Conservation (phyloP, 148 eudicot species). For the Rhododendron henanense region DNA sequence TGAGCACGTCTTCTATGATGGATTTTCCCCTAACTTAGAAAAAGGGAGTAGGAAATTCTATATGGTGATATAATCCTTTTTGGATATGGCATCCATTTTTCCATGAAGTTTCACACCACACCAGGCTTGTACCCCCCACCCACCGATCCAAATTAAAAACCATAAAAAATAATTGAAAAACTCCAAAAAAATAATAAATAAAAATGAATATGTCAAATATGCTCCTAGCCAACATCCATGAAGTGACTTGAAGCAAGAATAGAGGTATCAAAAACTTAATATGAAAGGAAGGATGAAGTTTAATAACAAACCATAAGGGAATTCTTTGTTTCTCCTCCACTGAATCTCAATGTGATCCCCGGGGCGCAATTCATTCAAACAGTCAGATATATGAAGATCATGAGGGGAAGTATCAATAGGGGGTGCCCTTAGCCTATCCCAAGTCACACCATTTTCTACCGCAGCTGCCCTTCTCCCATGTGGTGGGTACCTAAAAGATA, state of each 20-base stretch:
- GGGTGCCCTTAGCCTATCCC: conserved; percentile 85
- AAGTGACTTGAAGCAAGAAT: background rate
- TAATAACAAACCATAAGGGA: conserved; percentile 75
- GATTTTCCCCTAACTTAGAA: background rate
- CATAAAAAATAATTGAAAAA: background rate
- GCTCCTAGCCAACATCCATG: background rate
- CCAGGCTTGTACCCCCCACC: background rate
- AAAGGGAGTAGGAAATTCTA: background rate
- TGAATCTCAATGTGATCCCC: conserved; percentile 96
- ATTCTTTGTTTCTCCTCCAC: conserved; percentile 95
- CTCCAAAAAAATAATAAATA: background rate
- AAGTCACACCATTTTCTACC: conserved; percentile 60
- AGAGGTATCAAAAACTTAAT: background rate
- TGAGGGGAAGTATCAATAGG: conserved; percentile 70
- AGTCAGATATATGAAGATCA: conserved; percentile 71
- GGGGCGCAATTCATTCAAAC: conserved; percentile 69
- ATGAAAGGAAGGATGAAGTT: background rate
- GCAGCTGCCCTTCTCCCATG: conserved; percentile 81
- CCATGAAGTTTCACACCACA: conserved; percentile 10
- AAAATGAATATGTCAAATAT: background rate
- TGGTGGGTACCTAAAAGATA: conserved; percentile 72
- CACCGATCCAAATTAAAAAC: background rate
- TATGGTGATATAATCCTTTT: background rate
- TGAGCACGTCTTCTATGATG: conserved; percentile 18
- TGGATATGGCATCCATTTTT: background rate